phyloP scores from a whole-genome alignment of 2,329 filamentous ascomycete genomes.

The Cladosporium velox region DNA sequence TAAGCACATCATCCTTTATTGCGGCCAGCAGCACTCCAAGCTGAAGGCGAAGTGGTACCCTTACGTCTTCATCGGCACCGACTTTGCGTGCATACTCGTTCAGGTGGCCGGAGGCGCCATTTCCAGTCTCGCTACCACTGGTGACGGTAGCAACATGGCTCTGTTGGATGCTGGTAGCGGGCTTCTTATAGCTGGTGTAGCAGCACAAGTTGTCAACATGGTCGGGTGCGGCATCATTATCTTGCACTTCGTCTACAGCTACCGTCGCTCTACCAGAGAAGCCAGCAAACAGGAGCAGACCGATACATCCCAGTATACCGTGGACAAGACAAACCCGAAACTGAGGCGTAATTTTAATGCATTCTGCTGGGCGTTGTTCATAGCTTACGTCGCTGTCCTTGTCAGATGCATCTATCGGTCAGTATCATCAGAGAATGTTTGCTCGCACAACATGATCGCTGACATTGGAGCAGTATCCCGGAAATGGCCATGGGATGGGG shows the following conservation, averaged over 20 bases:
- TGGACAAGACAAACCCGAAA: not conserved
- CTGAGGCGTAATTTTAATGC: constrained; percentile 7
- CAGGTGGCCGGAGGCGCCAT: no score
- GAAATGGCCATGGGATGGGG: constrained; percentile 14
- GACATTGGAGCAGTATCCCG: not conserved
- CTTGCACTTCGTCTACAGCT: not conserved
- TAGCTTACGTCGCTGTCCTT: constrained; percentile 3
- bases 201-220: constrained; percentile 19
- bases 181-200: constrained; percentile 18
- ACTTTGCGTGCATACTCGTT: no score
- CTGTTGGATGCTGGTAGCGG: constrained; percentile 9
- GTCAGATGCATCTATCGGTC: constrained; percentile 11
- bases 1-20: no score
- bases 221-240: constrained; percentile 9
- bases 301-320: not conserved
- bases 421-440: not conserved
- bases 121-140: no score
- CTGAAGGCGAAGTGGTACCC: no score
- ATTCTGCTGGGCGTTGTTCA: not conserved
- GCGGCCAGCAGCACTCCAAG: no score
- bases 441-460: not conserved
- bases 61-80: no score
- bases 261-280: not conserved
- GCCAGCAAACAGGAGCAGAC: not conserved
- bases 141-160: constrained; percentile 1